phyloP scores from a whole-genome alignment of 371 early-diverging fungal species.

The Nematocida displodere region DNA sequence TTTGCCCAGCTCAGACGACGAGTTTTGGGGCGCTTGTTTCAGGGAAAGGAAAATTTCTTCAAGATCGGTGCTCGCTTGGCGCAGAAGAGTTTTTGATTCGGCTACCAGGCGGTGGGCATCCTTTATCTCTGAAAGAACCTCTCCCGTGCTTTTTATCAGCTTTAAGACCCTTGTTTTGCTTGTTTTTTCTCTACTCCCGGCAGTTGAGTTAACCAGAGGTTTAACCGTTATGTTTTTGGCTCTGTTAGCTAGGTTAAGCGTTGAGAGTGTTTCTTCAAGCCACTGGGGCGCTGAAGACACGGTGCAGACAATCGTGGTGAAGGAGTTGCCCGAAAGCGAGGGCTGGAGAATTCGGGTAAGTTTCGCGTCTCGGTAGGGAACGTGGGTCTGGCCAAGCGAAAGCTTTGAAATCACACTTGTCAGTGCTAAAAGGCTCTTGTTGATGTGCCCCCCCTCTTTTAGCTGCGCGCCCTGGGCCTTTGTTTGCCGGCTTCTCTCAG shows the following conservation, averaged over 20 bases:
- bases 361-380: slow-evolving; percentile 93
- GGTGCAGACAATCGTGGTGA: slow-evolving; percentile 84
- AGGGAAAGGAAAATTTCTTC: background rate
- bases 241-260: slow-evolving; percentile 69
- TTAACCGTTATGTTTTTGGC: slow-evolving; percentile 53
- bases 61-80: background rate
- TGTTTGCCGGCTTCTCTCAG: slow-evolving; percentile 88
- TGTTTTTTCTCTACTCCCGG: slow-evolving; percentile 44
- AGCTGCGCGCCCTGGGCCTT: slow-evolving; percentile 81
- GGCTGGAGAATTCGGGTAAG: slow-evolving; percentile 88
- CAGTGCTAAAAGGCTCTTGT: slow-evolving; percentile 85
- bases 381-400: slow-evolving; percentile 70
- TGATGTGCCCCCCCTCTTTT: slow-evolving; percentile 93
- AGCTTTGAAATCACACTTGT: slow-evolving; percentile 96
- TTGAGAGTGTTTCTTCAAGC: slow-evolving; percentile 80
- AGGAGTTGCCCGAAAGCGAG: slow-evolving; percentile 82
- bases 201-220: slow-evolving; percentile 38
- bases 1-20: background rate
- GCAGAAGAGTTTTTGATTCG: background rate
- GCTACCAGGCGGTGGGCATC: background rate
- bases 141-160: background rate
- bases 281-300: slow-evolving; percentile 71
- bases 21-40: background rate
- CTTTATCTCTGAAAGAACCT: background rate
- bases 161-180: background rate